These are phyloP conservation scores for Podospora conica DNA, from an alignment of 495 filamentous ascomycete genomes.

Conservation along the genomic window DNA sequence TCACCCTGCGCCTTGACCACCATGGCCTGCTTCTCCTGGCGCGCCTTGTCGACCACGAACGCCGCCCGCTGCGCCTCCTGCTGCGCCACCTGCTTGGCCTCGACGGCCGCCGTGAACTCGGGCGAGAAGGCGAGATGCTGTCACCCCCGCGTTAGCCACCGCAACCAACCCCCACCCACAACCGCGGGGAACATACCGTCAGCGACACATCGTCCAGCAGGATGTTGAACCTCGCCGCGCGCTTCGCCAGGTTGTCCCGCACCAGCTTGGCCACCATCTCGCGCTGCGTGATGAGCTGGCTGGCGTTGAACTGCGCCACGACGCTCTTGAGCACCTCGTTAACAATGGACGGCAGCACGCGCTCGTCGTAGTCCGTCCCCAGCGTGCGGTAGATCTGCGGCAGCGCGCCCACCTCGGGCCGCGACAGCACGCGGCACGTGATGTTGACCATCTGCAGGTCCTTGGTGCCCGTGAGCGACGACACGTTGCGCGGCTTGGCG, in stretches of 20 bases:
- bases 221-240: slow-evolving; percentile 95
- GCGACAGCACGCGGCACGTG: slow-evolving; percentile 96
- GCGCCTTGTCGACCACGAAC: slow-evolving; percentile 97
- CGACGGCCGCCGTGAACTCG: slow-evolving; percentile 97
- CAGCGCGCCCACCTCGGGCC: slow-evolving; percentile 78
- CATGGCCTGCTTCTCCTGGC: slow-evolving; percentile 98
- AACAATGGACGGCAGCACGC: slow-evolving; percentile 93
- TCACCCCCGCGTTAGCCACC: slow-evolving; percentile 18
- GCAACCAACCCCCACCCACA: neutral
- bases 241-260: slow-evolving; percentile 81
- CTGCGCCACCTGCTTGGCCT: slow-evolving; percentile 98
- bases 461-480: slow-evolving; percentile 96
- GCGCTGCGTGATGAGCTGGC: slow-evolving; percentile 95
- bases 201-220: slow-evolving; percentile 94
- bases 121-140: slow-evolving; percentile 98
- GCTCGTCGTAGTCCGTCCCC: slow-evolving; percentile 93
- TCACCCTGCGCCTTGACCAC: slow-evolving; percentile 99
- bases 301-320: slow-evolving; percentile 98
- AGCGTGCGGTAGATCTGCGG: slow-evolving; percentile 96
- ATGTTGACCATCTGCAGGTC: slow-evolving; percentile 99
- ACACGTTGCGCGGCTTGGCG: slow-evolving; percentile 92
- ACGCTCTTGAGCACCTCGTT: slow-evolving; percentile 99
- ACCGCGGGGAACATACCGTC: slow-evolving; percentile 58
- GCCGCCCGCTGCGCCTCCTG: slow-evolving; percentile 97
- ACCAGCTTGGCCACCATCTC: slow-evolving; percentile 91